Conservation (phyloP, 2,329 filamentous ascomycete species). For the Penicillium freii region DNA sequence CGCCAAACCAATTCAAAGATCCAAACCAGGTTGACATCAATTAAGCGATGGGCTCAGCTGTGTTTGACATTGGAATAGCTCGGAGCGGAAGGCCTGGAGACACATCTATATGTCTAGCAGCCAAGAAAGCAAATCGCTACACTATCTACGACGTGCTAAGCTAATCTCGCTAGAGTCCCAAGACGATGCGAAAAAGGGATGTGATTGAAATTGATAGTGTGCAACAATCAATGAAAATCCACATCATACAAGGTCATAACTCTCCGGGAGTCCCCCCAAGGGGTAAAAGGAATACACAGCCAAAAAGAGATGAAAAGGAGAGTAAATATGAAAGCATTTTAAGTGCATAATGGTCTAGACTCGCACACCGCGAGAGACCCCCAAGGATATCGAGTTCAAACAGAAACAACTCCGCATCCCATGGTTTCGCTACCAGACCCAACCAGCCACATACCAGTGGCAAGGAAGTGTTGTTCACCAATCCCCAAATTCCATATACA, state of each 20-base stretch:
- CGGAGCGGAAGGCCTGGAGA: no score
- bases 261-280: slow-evolving; percentile 14
- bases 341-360: slow-evolving; percentile 34
- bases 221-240: slow-evolving; percentile 9
- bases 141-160: not conserved
- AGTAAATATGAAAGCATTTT: slow-evolving; percentile 26
- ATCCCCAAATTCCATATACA: slow-evolving; percentile 37
- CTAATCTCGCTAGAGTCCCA: not conserved
- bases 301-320: slow-evolving; percentile 5
- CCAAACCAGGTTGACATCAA: not conserved
- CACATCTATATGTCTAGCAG: not conserved
- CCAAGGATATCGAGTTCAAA: slow-evolving; percentile 31
- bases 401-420: slow-evolving; percentile 40
- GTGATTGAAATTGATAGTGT: slow-evolving; percentile 17
- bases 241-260: slow-evolving; percentile 17
- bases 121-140: not conserved
- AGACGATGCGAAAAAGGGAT: slow-evolving; percentile 12
- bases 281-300: slow-evolving; percentile 13
- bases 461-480: slow-evolving; percentile 33
- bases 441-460: slow-evolving; percentile 33
- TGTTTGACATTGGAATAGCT: not conserved
- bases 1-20: not conserved
- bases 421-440: slow-evolving; percentile 35
- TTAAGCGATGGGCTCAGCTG: not conserved
- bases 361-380: slow-evolving; percentile 32